These are phyloP conservation scores for Blyttiomyces sp. DNA, from an alignment of 371 early-diverging fungal genomes.

Conservation along the genomic window DNA sequence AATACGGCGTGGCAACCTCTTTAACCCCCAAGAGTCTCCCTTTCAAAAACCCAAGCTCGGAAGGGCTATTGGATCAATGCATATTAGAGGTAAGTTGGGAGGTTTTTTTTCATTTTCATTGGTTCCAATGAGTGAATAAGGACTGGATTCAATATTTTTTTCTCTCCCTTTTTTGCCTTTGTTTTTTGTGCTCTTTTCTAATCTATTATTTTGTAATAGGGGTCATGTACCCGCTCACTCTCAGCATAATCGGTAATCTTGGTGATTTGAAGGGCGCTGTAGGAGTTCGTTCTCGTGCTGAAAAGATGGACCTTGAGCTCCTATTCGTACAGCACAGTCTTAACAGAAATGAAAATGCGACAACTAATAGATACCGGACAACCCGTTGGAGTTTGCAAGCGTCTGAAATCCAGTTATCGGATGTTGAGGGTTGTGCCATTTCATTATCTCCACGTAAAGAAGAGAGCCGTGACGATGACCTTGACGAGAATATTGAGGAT, in stretches of 20 bases:
- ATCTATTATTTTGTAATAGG: too few relatives aligned
- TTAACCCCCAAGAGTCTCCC: conserved; percentile 7
- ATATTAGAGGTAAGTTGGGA: conserved; percentile 27
- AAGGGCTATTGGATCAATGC: conserved; percentile 32
- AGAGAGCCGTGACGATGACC: background rate
- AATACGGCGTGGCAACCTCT: conserved; percentile 42
- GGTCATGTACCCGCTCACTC: conserved; percentile 38
- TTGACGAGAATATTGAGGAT: background rate
- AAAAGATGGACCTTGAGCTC: conserved; percentile 38
- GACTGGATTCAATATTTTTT: too few relatives aligned
- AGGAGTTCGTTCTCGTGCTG: conserved; percentile 41
- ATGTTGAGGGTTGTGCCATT: conserved; percentile 37
- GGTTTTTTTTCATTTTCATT: too few relatives aligned
- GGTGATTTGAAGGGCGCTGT: conserved; percentile 38
- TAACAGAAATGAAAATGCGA: background rate
- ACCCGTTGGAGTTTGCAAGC: conserved; percentile 25
- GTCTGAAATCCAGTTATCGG: conserved; percentile 34
- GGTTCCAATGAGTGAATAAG: too few relatives aligned
- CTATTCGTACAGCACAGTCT: conserved; percentile 33
- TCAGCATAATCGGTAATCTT: conserved; percentile 28
- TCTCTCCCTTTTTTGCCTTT: too few relatives aligned
- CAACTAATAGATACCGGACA: background rate
- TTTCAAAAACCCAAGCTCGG: conserved; percentile 42
- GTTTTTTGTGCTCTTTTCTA: too few relatives aligned
- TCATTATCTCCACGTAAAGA: conserved; percentile 13